Percentiles rank a stretch among this genome's conserved stretches.
phyloP scores from a whole-genome alignment of 768 basidiomycete species.

The Fibroporia radiculosa region DNA sequence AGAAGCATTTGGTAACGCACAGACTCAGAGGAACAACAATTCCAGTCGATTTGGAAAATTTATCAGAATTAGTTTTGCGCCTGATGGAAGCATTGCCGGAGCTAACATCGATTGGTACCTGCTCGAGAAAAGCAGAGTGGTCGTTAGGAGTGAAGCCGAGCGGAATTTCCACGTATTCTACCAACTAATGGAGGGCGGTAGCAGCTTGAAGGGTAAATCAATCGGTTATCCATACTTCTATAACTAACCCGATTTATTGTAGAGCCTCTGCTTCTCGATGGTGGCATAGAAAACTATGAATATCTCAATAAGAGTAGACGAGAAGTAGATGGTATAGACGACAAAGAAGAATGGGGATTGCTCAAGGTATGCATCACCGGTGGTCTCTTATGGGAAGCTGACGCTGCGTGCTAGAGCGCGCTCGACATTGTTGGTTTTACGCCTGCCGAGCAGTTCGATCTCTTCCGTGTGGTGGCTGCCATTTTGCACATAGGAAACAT shows the following conservation, averaged over 20 bases:
- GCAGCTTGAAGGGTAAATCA: constrained; percentile 55
- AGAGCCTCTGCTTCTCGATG: constrained; percentile 73
- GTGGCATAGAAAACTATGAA: constrained; percentile 74
- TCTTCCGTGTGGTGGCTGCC: constrained; percentile 91
- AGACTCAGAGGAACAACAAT: constrained; percentile 97
- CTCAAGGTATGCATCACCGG: constrained; percentile 48
- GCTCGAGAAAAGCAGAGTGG: constrained; percentile 94
- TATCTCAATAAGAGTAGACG: constrained; percentile 85
- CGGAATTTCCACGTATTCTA: constrained; percentile 97
- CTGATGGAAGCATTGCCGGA: constrained; percentile 90
- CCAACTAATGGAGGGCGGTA: constrained; percentile 78
- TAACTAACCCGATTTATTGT: constrained; percentile 5
- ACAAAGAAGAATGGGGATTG: constrained; percentile 78
- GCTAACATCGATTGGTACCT: constrained; percentile 99
- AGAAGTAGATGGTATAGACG: constrained; percentile 94
- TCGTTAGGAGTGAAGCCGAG: constrained; percentile 80
- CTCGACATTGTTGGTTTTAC: constrained; percentile 89
- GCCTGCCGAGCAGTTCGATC: constrained; percentile 74
- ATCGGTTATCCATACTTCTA: constrained; percentile 2
- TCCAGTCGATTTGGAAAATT: constrained; percentile 99
- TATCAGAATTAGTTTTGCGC: constrained; percentile 89
- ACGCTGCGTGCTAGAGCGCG: constrained; percentile 44
- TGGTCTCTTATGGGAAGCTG: neutral
- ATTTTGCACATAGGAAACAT: constrained; percentile 97
- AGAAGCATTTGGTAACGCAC: constrained; percentile 97